Base-by-base conservation (phyloP, 352 stramenopile genomes). In the Phytophthora cactorum region DNA sequence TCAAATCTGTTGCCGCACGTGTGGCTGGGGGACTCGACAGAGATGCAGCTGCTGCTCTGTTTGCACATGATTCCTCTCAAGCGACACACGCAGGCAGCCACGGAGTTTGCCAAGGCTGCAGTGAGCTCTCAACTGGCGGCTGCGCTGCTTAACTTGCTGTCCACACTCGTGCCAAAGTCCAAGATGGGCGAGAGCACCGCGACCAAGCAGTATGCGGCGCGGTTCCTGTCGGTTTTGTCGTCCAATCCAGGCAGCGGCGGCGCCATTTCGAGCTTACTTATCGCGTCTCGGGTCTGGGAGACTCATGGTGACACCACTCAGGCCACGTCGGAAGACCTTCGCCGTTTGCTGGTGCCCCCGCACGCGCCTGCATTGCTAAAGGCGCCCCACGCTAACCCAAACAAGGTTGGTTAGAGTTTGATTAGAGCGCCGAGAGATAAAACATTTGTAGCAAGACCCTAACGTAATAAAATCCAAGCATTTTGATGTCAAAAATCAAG, bases 21-120 rank as follows among this genome's bases (percentile, higher is more conserved):
- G 12, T 95, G 86, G 84, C 68, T 90, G 1, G 86, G 84, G 7
- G 87, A 96, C 53, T 85, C 88, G 27, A 91, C 76, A 7, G 86
- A 92, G 62, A 89, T 96, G 58, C 86, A 96, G 53, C 72, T 96
- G 17, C 63, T 96, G 27, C 52, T 96, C 41, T 95, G 87, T 45
- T 76, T 96, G 36, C 88, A 96, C 64, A 96, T 94, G 86, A 96
- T 94, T 52, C 86, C 86, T 5, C 74, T 96, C 17, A 96, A 96
- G 67, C 80, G 88, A 17, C 88, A 96, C 78, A 96, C 88, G 0
- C 85, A 94, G 52, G 84, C 88, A 36, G 88, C 88, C 14, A 96
- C 88, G 2, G 79, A 92, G 52, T 96, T 96, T 70, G 85, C 88
- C 2, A 94, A 94, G 60, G 79, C 82, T 8, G 81, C 86, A 8